These are phyloP conservation scores for Solanum hybrid DNA, from an alignment of 305 asterid species.

Conservation along the genomic window DNA sequence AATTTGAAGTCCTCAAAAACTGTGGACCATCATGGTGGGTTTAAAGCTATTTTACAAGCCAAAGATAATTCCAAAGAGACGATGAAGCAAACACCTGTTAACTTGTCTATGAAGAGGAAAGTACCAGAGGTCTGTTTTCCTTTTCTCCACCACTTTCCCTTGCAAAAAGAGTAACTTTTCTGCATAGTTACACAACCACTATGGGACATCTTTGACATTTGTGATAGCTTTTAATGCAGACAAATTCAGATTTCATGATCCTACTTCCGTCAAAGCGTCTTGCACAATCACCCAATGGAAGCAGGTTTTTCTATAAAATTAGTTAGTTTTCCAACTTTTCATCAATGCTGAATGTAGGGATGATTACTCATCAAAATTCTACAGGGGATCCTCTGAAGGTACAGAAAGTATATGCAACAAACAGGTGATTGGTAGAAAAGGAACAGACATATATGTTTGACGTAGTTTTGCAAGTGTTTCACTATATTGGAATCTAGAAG, in stretches of 20 bases:
- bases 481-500: not conserved
- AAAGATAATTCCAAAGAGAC: slow-evolving; percentile 11
- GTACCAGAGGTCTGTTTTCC: slow-evolving; percentile 36
- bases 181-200: not conserved
- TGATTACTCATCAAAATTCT: slow-evolving; percentile 21
- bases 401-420: slow-evolving; percentile 28
- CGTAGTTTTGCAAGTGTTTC: not conserved
- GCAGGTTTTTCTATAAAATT: slow-evolving; percentile 35
- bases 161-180: not conserved
- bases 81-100: slow-evolving; percentile 29
- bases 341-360: not conserved
- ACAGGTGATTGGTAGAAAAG: slow-evolving; percentile 34
- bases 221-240: slow-evolving; percentile 26
- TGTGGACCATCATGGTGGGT: slow-evolving; percentile 22
- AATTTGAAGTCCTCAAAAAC: slow-evolving; percentile 25
- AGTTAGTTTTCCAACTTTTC: slow-evolving; percentile 3
- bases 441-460: not conserved
- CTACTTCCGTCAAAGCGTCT: slow-evolving; percentile 59
- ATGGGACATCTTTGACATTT: not conserved
- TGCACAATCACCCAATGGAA: slow-evolving; percentile 16
- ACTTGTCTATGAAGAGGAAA: slow-evolving; percentile 52
- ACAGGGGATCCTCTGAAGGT: slow-evolving; percentile 41
- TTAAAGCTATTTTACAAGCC: slow-evolving; percentile 19
- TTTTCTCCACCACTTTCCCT: not conserved
- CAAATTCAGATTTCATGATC: slow-evolving; percentile 18